Evolutionary conservation across 176 grass and related monocot genomes (phyloP).

Genomic region (Typha latifolia): DNA sequence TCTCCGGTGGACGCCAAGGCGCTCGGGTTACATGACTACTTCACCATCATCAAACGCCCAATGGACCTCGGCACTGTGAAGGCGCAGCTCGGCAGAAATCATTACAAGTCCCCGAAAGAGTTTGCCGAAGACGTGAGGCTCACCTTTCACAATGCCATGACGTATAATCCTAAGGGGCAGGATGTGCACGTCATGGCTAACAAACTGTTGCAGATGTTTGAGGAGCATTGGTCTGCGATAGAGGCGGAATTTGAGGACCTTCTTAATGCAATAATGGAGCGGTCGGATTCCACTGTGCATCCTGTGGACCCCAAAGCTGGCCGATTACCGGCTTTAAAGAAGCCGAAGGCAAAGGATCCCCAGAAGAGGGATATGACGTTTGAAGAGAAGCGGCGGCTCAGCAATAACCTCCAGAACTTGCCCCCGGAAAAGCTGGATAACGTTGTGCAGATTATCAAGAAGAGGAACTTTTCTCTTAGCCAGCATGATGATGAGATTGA

Average conservation of each 20-base stretch:
- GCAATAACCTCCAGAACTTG: conserved; percentile 84
- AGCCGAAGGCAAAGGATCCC: conserved; percentile 84
- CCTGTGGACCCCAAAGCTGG: conserved; percentile 20
- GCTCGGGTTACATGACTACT: conserved; percentile 83
- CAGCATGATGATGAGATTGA: conserved; percentile 99
- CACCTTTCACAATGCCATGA: conserved; percentile 94
- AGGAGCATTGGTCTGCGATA: conserved; percentile 67
- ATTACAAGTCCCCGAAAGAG: conserved; percentile 74
- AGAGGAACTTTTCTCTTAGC: conserved; percentile 72
- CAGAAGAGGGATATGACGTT: conserved; percentile 98
- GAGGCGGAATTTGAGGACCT: conserved; percentile 48
- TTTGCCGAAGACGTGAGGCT: conserved; percentile 80
- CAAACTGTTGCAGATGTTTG: conserved; percentile 59
- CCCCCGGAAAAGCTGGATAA: conserved; percentile 72
- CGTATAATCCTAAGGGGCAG: conserved; percentile 85
- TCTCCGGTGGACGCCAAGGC: conserved; percentile 60
- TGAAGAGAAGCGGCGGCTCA: conserved; percentile 83
- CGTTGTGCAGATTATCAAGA: conserved; percentile 88
- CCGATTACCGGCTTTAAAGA: conserved; percentile 64
- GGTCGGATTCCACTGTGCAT: conserved; percentile 51
- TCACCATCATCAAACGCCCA: conserved; percentile 62
- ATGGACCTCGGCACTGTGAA: conserved; percentile 97
- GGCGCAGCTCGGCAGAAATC: conserved; percentile 36
- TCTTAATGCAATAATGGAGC: conserved; percentile 40
- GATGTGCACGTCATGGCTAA: conserved; percentile 93